Evolutionary conservation across 2,329 filamentous ascomycete genomes (phyloP).

Genomic region (Annulohypoxylon truncatum): DNA sequence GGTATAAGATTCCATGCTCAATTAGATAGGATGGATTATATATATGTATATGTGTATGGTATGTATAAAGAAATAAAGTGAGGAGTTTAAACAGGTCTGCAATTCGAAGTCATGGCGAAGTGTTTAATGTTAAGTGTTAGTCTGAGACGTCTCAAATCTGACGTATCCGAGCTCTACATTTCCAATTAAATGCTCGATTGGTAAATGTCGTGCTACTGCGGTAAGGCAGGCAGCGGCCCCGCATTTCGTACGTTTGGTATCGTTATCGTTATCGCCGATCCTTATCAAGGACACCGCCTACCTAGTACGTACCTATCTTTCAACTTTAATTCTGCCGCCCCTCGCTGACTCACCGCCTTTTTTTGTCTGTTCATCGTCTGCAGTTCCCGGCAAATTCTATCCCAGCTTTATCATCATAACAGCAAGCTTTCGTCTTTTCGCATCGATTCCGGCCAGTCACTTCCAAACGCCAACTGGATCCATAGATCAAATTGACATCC

Average conservation of each 20-base stretch:
- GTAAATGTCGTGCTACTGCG: background rate
- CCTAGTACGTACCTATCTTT: background rate
- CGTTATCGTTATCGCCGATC: slow-evolving; percentile 3
- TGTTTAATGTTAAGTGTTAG: background rate
- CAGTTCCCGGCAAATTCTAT: background rate
- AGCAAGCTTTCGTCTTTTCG: background rate
- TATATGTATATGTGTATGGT: too few species aligned
- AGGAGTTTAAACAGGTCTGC: background rate
- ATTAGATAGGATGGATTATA: background rate
- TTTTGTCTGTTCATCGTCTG: slow-evolving; percentile 35
- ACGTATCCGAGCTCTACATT: slow-evolving; percentile 6
- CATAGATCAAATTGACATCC: background rate
- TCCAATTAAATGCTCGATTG: background rate
- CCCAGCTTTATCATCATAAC: background rate
- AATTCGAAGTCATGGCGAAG: background rate
- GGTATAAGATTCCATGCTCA: background rate
- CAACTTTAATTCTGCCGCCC: slow-evolving; percentile 28
- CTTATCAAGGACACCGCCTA: background rate
- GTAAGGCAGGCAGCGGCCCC: slow-evolving; percentile 8
- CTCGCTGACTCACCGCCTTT: slow-evolving; percentile 44
- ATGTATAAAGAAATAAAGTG: background rate
- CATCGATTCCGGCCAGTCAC: background rate
- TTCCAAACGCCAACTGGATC: background rate
- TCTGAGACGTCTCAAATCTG: slow-evolving; percentile 6
- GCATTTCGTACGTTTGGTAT: background rate